phyloP scores from a whole-genome alignment of 805 yeast genomes.

The Torulaspora quercuum region DNA sequence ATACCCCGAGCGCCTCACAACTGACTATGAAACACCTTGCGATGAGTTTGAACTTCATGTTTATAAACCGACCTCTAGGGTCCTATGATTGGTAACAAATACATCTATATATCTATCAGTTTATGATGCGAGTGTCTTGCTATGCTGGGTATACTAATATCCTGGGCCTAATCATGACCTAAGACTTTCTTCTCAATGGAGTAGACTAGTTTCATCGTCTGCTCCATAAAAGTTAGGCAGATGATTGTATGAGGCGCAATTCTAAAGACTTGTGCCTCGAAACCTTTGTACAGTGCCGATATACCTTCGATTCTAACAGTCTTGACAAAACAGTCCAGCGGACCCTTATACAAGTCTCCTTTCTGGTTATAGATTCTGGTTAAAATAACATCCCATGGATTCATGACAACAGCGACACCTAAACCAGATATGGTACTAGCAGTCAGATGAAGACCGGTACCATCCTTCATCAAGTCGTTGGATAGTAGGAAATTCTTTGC shows the following conservation, averaged over 20 bases:
- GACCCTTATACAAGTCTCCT: constrained; percentile 81
- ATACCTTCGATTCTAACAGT: constrained; percentile 83
- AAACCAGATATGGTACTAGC: constrained; percentile 80
- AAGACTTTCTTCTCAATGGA: constrained; percentile 33
- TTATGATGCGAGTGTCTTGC: not conserved
- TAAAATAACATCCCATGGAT: constrained; percentile 93
- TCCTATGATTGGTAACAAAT: constrained; percentile 5
- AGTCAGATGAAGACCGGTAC: constrained; percentile 65
- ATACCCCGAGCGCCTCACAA: too few species aligned
- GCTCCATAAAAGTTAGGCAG: constrained; percentile 93
- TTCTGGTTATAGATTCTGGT: constrained; percentile 95
- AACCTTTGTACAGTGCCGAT: constrained; percentile 87
- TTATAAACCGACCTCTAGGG: too few species aligned
- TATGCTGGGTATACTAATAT: not conserved
- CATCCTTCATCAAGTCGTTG: constrained; percentile 53
- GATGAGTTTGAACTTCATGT: too few species aligned
- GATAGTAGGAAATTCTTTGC: constrained; percentile 62
- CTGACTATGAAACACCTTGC: too few species aligned
- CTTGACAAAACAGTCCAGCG: constrained; percentile 82
- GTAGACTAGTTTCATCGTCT: constrained; percentile 64
- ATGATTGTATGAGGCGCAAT: constrained; percentile 93
- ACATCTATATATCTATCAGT: not conserved
- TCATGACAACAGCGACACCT: constrained; percentile 94
- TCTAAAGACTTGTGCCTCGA: constrained; percentile 86
- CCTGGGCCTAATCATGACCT: constrained; percentile 3